phyloP scores from a whole-genome alignment of 1,284 basidiomycete species.

The Cryptococcus sp. region DNA sequence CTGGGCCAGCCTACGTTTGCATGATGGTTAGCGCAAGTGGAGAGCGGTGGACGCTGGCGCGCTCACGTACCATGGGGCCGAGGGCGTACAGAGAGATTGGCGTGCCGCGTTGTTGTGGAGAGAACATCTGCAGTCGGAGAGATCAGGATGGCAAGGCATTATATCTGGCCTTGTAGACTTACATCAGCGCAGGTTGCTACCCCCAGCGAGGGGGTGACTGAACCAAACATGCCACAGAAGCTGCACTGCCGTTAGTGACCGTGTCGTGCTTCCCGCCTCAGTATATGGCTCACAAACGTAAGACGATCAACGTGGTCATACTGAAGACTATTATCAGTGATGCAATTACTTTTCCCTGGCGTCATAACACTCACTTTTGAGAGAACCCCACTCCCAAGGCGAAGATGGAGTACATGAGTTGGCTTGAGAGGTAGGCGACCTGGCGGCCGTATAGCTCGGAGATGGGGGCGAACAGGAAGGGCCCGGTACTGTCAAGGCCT shows the following conservation, averaged over 20 bases:
- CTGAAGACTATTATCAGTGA: conserved; percentile 13
- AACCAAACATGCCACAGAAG: conserved; percentile 44
- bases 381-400: conserved; percentile 39
- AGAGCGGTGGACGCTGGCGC: background rate
- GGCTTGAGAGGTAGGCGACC: conserved; percentile 43
- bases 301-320: conserved; percentile 36
- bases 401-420: conserved; percentile 41
- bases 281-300: conserved; percentile 45
- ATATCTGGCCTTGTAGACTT: conserved; percentile 6
- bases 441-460: conserved; percentile 52
- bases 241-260: conserved; percentile 12
- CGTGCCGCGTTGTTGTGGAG: conserved; percentile 39
- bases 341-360: background rate
- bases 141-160: background rate
- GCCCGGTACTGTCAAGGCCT: conserved; percentile 34
- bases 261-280: too few species aligned
- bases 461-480: conserved; percentile 53
- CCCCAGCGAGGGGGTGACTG: conserved; percentile 44
- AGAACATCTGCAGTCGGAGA: conserved; percentile 28
- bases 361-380: conserved; percentile 32
- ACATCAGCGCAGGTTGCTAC: conserved; percentile 49
- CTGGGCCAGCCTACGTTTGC: conserved; percentile 34
- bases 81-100: conserved; percentile 46
- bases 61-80: conserved; percentile 39
- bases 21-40: background rate